Base-by-base conservation (phyloP, 2,329 filamentous ascomycete genomes). In the Zelopaecilomyces penicillatus region DNA sequence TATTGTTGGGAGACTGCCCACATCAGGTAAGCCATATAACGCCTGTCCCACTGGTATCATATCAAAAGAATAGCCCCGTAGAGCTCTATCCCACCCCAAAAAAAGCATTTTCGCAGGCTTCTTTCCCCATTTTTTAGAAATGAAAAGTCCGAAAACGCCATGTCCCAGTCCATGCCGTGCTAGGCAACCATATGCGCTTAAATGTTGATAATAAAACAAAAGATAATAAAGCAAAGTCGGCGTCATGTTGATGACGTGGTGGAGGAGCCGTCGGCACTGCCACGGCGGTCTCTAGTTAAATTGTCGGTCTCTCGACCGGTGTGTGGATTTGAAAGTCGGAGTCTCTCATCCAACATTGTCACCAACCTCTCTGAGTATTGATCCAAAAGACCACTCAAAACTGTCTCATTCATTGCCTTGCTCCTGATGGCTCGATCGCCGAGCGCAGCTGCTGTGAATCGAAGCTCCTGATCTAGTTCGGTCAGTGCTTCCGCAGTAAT, bases 281-380 rank as follows among this genome's bases (percentile, higher is more conserved):
- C 55, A 35, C 57, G 61, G 39, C 57, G 52, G 41, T 59, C 60
- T 33, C 61, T 59, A 29, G 55, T 54, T 29, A 51, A 49, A 42
- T 52, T 61, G 4, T 60, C 59, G 11, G 52, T 53, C 26, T 60
- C 61, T 43, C 55, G 52, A 46, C 63, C 57, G 45, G 55, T 57
- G 32, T 59, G 55, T 31, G 65, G 58, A 54, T 61, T 65, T 7
- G 58, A 70, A 31, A 80, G 62, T 39, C 73, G 67, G 41, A 88
- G 71, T 60, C 84, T 85, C 61, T 87, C 81, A 51, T 89, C 84
- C 37, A 90, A 70, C 62, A 88, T 72, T 38, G 72, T 78, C 5
- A 87, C 78, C 39, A 90, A 67, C 48, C 80, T 74, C 56, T 87
- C 83, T 2, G 83, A 86, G 56, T 88, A 88, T 63, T 87, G 79